Evolutionary conservation across 305 asterid species (phyloP), one percentile per base, ranked within the genome.

Genomic region (Fraxinus albicans): DNA sequence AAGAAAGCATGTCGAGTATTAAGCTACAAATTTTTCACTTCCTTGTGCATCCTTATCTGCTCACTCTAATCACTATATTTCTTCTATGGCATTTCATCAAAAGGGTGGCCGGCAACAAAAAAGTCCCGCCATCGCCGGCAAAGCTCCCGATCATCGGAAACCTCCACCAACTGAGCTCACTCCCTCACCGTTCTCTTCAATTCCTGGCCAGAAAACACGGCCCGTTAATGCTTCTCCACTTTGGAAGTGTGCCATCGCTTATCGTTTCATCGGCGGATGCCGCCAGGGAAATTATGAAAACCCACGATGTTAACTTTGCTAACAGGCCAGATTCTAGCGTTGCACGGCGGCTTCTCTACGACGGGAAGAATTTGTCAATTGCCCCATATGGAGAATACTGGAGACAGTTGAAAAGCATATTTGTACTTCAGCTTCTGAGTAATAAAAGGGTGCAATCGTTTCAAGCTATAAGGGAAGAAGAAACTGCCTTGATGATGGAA

Each of bases 61-160:
- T 69, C 75, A 29, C 38, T 1, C 38, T 29, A 8, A 1, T 69
- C 40, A 31, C 75, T 1, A 13, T 29, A 27, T 29, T 69, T 31
- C 75, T 69, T 12, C 36, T 69, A 69, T 29, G 75, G 40, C 21
- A 69, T 10, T 27, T 69, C 75, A 29, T 69, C 40, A 69, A 69
- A 29, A 34, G n/a, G 33, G 38, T 69, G 7, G 3, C 75, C 21
- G 3, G 36, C 75, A 13, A 29, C 19, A 69, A 69, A 31, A 69
- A 13, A 4, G 87, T 63, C 67, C 92, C 87, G 23, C 95, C 97
- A 33, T 79, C 89, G 82, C 97, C 95, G 1, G 86, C 77, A 1
- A 87, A 82, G 6, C 91, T 93, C 8, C 95, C 97, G 7, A 76
- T 93, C 15, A 88, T 93, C 0, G 97, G 95, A 17, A 91, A 90